Evolutionary conservation across 2,329 filamentous ascomycete genomes (phyloP), one percentile per base, ranked within the genome.

Genomic region (Macrophomina phaseolina): DNA sequence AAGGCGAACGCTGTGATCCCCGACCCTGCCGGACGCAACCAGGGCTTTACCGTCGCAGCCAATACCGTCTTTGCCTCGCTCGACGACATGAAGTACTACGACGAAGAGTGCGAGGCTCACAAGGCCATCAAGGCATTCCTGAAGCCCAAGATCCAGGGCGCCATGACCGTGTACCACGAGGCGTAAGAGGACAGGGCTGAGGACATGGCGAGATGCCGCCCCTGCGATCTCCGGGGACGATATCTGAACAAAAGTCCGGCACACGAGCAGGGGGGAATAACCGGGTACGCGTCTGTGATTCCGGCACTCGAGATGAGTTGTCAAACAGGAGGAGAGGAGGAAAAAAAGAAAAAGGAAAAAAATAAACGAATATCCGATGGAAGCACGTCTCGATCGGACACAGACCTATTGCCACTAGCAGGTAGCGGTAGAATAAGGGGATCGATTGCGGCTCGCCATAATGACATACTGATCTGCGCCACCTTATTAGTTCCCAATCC

Each of bases 21-120:
- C 8, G 86, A 89, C 70, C 79, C 83, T 38, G 64, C 55, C 34
- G 64, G 64, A 46, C 85, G 88, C 23, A 82, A 83, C 69, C 85
- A 89, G 76, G 89, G 88, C 48, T 91, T 83, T 80, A 90, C 87
- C n/a, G 72, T 91, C 64, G 82, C 85, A 14, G 85, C 84, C 66
- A 84, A 87, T 76, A 86, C 84, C 51, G 84, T 85, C 66, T 91
- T 91, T 73, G 83, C 84, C 55, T 87, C 78, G 70, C 70, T 86
- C 66, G 88, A 89, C 12, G 89, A 91, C 76, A 86, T 91, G 84
- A 81, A 84, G 72, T 91, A 85, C 79, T 91, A 90, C 74, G 89
- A 91, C 74, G 78, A 80, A 9, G 80, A 82, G 45, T 86, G 84
- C 69, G 80, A 80, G 70, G 84, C 85, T 49, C 85, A 87, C 69